These are phyloP conservation scores for Anthracocystis setariae DNA, from an alignment of 1,284 basidiomycete genomes.

Conservation along the genomic window DNA sequence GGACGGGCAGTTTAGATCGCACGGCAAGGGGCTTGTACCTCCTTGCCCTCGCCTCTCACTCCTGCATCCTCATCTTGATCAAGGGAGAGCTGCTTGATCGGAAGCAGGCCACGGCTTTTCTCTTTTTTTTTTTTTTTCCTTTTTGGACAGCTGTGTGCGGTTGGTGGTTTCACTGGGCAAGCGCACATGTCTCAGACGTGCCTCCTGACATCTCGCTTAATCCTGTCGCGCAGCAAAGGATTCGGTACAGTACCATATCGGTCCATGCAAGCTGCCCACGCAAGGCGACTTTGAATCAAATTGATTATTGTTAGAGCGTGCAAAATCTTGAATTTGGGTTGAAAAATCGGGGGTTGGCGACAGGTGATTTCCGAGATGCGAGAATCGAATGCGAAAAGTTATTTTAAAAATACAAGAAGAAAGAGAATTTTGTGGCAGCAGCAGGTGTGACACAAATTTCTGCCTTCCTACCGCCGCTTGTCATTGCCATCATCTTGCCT, in stretches of 20 bases:
- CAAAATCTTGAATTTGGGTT: neutral
- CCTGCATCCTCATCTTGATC: neutral
- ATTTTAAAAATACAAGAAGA: constrained; percentile 6
- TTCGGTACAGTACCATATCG: too few relatives aligned
- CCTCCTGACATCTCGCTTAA: constrained; percentile 41
- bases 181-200: constrained; percentile 10
- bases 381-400: constrained; percentile 10
- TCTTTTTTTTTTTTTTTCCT: too few relatives aligned
- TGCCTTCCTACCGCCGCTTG: neutral
- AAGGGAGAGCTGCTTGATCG: too few relatives aligned
- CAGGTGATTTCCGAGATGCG: constrained; percentile 25
- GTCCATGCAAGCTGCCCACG: too few relatives aligned
- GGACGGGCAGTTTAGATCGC: neutral
- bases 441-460: constrained; percentile 1
- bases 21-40: neutral
- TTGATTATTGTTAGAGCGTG: too few relatives aligned
- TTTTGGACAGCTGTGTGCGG: too few relatives aligned
- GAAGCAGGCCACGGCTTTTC: too few relatives aligned
- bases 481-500: neutral
- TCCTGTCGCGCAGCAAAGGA: too few relatives aligned
- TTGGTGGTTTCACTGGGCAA: too few relatives aligned
- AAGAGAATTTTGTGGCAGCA: constrained; percentile 3
- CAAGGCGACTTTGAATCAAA: too few relatives aligned
- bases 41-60: constrained; percentile 1
- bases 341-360: constrained; percentile 1